These are phyloP conservation scores for Mollisiaceae sp. DNA, from an alignment of 2,329 filamentous ascomycete species.

Conservation along the genomic window DNA sequence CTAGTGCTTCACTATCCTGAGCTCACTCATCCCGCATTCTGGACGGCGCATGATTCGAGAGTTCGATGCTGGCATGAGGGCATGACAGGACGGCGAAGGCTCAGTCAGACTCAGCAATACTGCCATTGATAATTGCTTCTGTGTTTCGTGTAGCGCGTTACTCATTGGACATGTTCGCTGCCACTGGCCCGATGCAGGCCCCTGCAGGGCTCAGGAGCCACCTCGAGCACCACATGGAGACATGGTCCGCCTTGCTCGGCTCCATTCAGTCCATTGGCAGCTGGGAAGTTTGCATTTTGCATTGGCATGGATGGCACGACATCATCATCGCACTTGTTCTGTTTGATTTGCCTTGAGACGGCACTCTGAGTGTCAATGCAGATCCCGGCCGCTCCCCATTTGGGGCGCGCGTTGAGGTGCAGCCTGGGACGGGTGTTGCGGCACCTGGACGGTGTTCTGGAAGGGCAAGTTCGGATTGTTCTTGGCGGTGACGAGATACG, in stretches of 20 bases:
- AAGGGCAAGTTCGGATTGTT: background rate
- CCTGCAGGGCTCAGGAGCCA: slow-evolving; percentile 1
- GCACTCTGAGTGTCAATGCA: slow-evolving; percentile 11
- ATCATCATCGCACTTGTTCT: slow-evolving; percentile 1
- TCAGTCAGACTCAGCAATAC: background rate
- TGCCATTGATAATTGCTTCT: background rate
- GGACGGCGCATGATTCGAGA: background rate
- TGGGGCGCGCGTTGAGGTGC: too few relatives aligned
- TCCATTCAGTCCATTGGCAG: background rate
- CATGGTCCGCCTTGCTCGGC: background rate
- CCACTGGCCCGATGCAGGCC: background rate
- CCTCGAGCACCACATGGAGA: too few relatives aligned
- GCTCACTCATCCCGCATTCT: background rate
- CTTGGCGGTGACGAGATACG: background rate
- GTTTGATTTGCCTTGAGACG: slow-evolving; percentile 6
- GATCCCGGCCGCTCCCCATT: background rate
- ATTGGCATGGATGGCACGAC: slow-evolving; percentile 11
- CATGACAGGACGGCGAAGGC: background rate
- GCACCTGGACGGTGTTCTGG: background rate
- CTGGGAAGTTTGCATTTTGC: background rate
- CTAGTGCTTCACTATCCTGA: background rate
- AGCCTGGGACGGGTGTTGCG: background rate
- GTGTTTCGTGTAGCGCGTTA: background rate
- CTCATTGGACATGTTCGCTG: background rate
- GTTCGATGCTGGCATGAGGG: background rate